Conservation (phyloP, 164 flowering plant genomes). For the Piper longum region DNA sequence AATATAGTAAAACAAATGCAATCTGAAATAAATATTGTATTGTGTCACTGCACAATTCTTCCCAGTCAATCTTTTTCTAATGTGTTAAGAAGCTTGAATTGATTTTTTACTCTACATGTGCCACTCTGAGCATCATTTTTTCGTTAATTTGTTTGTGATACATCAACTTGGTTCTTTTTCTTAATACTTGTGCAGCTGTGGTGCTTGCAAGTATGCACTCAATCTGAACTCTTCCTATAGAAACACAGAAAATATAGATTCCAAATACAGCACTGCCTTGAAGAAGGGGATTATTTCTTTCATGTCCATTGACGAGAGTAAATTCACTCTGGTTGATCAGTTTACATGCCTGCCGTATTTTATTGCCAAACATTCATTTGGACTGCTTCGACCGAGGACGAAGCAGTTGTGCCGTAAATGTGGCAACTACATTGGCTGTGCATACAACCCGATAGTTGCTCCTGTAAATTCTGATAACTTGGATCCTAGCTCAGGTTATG, state of each 20-base stretch:
- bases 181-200: conserved; percentile 56
- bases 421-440: conserved; percentile 59
- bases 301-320: conserved; percentile 61
- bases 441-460: conserved; percentile 23
- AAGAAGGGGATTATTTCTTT: conserved; percentile 76
- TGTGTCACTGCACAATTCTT: no score
- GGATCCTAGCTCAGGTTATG: conserved; percentile 26
- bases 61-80: no score
- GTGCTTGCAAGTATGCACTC: conserved; percentile 75
- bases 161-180: background rate
- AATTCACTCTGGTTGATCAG: conserved; percentile 69
- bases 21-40: no score
- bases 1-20: no score
- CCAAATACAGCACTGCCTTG: conserved; percentile 74
- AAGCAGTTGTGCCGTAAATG: conserved; percentile 85
- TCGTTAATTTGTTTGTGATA: background rate
- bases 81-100: no score
- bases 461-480: conserved; percentile 25
- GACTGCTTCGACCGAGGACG: conserved; percentile 49
- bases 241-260: conserved; percentile 63
- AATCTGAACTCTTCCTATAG: conserved; percentile 71
- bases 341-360: conserved; percentile 51
- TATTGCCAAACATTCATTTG: conserved; percentile 49
- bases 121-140: background rate
- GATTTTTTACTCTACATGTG: no score